Evolutionary conservation across 345 rosid species (phyloP).

Genomic region (Linum usitatissimum): DNA sequence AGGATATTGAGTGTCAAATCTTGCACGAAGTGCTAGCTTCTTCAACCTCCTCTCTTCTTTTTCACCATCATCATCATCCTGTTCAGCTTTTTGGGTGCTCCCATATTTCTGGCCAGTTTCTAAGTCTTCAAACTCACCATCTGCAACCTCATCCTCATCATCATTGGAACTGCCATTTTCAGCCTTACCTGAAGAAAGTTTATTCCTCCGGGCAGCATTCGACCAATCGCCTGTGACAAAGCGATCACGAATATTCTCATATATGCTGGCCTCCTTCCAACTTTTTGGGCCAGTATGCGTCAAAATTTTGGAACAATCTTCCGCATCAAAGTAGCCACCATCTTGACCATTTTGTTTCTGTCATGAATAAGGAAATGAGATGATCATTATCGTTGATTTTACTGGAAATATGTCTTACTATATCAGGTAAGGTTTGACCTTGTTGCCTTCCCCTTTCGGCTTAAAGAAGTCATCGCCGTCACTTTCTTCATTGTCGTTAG

Average conservation of each 20-base stretch:
- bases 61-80: conserved; percentile 37
- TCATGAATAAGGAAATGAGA: conserved; percentile 17
- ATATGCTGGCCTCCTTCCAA: conserved; percentile 57
- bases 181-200: conserved; percentile 20
- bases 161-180: conserved; percentile 10
- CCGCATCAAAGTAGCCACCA: conserved; percentile 31
- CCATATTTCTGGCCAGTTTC: conserved; percentile 63
- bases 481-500: conserved; percentile 44
- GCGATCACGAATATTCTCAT: conserved; percentile 68
- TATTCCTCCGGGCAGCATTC: conserved; percentile 56
- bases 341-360: conserved; percentile 46
- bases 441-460: conserved; percentile 65
- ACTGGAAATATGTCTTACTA: neutral
- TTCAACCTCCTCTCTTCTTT: conserved; percentile 55
- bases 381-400: neutral
- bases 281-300: conserved; percentile 35
- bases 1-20: conserved; percentile 89
- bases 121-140: conserved; percentile 91
- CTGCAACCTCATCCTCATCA: conserved; percentile 33
- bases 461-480: conserved; percentile 70
- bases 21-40: conserved; percentile 73
- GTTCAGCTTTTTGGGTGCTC: conserved; percentile 24
- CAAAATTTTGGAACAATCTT: conserved; percentile 69
- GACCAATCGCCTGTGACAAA: conserved; percentile 92
- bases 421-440: conserved; percentile 30